phyloP scores from a whole-genome alignment of 2,329 filamentous ascomycete genomes.

The Pseudocercospora fijiensis region DNA sequence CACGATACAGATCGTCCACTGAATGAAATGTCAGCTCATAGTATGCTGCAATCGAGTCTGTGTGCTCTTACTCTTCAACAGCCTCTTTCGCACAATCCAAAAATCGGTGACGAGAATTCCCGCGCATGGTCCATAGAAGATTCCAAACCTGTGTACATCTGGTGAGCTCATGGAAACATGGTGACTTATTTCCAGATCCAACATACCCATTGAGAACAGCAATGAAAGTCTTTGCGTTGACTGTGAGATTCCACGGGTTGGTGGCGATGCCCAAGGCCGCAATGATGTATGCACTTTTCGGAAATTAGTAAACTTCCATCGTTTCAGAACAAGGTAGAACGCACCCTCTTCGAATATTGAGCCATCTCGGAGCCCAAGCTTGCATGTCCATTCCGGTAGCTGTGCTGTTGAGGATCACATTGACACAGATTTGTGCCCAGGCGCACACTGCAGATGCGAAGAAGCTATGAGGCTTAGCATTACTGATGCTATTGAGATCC shows the following conservation, averaged over 20 bases:
- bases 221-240: slow-evolving; percentile 32
- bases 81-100: slow-evolving; percentile 31
- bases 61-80: slow-evolving; percentile 18
- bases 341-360: slow-evolving; percentile 28
- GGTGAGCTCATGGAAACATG: not conserved
- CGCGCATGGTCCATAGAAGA: slow-evolving; percentile 33
- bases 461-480: slow-evolving; percentile 18
- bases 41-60: not conserved
- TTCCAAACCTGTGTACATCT: slow-evolving; percentile 23
- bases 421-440: slow-evolving; percentile 32
- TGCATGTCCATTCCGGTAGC: slow-evolving; percentile 34
- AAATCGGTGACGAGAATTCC: slow-evolving; percentile 34
- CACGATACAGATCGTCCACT: slow-evolving; percentile 32
- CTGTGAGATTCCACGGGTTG: slow-evolving; percentile 31
- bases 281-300: slow-evolving; percentile 28
- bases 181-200: too few species aligned
- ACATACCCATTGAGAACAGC: slow-evolving; percentile 30
- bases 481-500: not conserved
- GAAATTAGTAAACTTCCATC: not conserved
- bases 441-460: slow-evolving; percentile 35
- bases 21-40: not conserved
- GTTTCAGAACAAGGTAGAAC: not conserved
- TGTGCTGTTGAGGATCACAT: slow-evolving; percentile 33
- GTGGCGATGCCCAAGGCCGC: slow-evolving; percentile 28
- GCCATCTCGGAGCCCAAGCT: slow-evolving; percentile 29